Base-by-base conservation (phyloP, 352 stramenopile species). In the Globisporangium nagaii region DNA sequence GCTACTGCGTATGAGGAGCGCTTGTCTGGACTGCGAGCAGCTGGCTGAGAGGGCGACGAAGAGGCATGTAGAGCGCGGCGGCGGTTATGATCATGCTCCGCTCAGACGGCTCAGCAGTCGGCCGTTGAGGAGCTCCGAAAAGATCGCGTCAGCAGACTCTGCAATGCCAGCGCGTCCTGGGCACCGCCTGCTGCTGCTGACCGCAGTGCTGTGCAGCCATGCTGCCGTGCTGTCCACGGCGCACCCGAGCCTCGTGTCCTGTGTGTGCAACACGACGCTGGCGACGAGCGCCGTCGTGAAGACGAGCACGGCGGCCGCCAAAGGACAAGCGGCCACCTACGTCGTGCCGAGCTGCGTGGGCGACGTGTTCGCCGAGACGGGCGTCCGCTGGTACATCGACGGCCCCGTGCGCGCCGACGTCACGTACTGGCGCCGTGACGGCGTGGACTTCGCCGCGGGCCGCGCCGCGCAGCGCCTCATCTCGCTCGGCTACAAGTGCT, bases 381-480 rank as follows among this genome's bases (percentile, higher is more conserved):
- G 81, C 39, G 84, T 94, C 53, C 79, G 84, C 59, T 94, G 79
- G 79, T 90, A 89, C 62, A 68, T 85, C 39, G 72, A 91, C 56
- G 81, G 84, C 1, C 82, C 84, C 1, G 24, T 90, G 20, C 51
- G 71, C 28, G 56, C 71, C 52, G 66, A 55, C 32, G 58, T 87
- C 46, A 84, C 58, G 45, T 93, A 93, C 64, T 90, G 81, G 81
- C 59, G 60, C 25, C 56, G 68, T 0, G 53, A 68, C 17, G 44
- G 62, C 22, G 50, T 70, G 5, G 69, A 50, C 28, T 90, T 86
- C 48, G 67, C 62, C 12, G 65, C 58, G 0, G 79, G 81, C 10
- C 74, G 79, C 54, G 79, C 77, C 4, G 81, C 81, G 2, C 63
- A 84, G 48, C 73, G 81, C 3, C 63, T 92, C 27, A 78, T 88